Base-by-base conservation (phyloP, 108 stramenopile genomes). In the Pseudonitzschia delicatissima region DNA sequence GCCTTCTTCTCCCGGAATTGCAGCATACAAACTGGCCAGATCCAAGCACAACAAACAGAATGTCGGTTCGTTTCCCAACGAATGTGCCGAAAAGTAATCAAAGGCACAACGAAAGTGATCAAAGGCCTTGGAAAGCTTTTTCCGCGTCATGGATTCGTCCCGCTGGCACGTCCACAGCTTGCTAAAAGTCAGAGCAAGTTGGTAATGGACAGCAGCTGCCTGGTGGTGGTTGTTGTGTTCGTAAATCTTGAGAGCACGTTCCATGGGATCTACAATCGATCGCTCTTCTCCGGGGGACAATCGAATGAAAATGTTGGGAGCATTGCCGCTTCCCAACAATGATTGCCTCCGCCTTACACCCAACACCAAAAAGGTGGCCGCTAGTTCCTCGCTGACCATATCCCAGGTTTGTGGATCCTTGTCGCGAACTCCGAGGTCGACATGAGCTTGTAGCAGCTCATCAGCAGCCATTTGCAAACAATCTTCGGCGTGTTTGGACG, bases 91-190 rank as follows among this genome's bases (percentile, higher is more conserved):
- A 39, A 86, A 93, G 37, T 85, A 93, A n/a, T 64, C 62, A 66
- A 90, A 82, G 12, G 92, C 87, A 5, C 64, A 35, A 58, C 75
- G 76, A 64, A 78, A 90, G 67, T 90, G 85, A 12, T 69, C 45
- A 60, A 93, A 90, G 20, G 92, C 87, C 8, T 76, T 71, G 7
- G 89, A 78, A 27, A 93, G 62, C 64, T 91, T 93, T 47, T 90
- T 86, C 57, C 89, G 64, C 4, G 92, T 91, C 57, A 87, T 87
- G 8, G 65, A 27, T 61, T 93, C 89, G 58, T 90, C 82, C 1
- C 84, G 70, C 71, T 93, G 89, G 62, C 89, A 88, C 12, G 89
- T 90, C 89, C 89, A 93, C 1, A 93, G 71, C 45, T 87, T 88
- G 23, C 80, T 71, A 64, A 70, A 89, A 45, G 82, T 90, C 21